Evolutionary conservation across 441 rosid genomes (phyloP).

Genomic region (Cnidoscolus chayamansa): DNA sequence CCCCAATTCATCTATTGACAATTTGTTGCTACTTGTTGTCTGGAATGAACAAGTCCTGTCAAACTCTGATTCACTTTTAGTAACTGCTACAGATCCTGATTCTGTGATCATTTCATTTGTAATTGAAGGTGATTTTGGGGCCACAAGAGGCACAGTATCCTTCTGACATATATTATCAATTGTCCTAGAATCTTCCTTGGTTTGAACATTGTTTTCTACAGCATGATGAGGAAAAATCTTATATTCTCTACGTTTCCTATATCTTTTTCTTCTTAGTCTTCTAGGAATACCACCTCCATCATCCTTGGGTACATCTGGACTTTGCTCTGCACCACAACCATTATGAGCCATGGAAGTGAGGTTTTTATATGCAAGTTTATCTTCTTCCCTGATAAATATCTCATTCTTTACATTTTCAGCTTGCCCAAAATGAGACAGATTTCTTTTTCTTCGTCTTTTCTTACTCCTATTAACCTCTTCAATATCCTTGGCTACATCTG

Average conservation of each 20-base stretch:
- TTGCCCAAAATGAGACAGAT: constrained; percentile 35
- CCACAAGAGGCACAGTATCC: constrained; percentile 22
- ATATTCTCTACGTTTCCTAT: constrained; percentile 29
- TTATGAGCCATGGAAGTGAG: constrained; percentile 17
- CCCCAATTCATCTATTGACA: constrained; percentile 21
- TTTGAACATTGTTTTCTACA: constrained; percentile 25
- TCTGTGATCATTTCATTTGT: constrained; percentile 21
- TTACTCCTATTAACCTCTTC: constrained; percentile 4
- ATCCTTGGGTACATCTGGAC: constrained; percentile 20
- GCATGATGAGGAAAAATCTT: constrained; percentile 23
- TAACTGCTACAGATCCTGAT: constrained; percentile 23
- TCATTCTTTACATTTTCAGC: constrained; percentile 31
- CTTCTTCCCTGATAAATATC: constrained; percentile 24
- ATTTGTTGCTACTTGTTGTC: constrained; percentile 24
- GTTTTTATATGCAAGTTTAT: constrained; percentile 12
- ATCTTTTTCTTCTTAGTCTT: constrained; percentile 41
- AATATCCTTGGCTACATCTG: constrained; percentile 7
- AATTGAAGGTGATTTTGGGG: constrained; percentile 25
- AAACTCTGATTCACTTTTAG: constrained; percentile 20
- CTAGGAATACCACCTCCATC: constrained; percentile 18
- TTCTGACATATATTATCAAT: constrained; percentile 21
- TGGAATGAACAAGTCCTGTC: constrained; percentile 17
- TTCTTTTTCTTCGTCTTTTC: constrained; percentile 20
- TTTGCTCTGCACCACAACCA: constrained; percentile 22
- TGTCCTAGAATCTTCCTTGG: constrained; percentile 23